These are phyloP conservation scores for Phytophthora tubulina DNA, from an alignment of 352 stramenopile species.

Conservation along the genomic window DNA sequence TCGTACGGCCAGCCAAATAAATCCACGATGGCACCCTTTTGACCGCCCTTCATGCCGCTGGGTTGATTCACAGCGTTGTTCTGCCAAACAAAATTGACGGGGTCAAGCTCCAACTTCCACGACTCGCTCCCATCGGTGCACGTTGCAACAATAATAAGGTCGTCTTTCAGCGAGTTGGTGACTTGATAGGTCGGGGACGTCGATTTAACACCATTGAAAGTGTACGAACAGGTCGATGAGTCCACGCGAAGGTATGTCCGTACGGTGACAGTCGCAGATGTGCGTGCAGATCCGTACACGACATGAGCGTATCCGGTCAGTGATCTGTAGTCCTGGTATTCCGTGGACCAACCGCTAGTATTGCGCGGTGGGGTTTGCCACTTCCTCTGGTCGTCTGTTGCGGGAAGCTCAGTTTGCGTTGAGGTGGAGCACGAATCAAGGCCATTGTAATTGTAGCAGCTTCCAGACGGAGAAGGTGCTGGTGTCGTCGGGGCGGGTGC, in stretches of 20 bases:
- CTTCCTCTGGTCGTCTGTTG: conserved; percentile 42
- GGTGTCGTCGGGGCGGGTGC: conserved; percentile 29
- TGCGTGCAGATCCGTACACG: conserved; percentile 43
- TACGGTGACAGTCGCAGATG: conserved; percentile 51
- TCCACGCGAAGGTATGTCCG: conserved; percentile 45
- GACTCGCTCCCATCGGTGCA: conserved; percentile 34
- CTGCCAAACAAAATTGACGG: conserved; percentile 78
- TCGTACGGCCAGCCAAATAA: conserved; percentile 76
- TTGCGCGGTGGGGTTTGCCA: conserved; percentile 67
- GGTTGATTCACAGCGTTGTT: conserved; percentile 44
- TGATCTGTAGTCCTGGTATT: conserved; percentile 60
- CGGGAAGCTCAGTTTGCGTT: conserved; percentile 26
- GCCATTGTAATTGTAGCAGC: conserved; percentile 49
- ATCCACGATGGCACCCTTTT: conserved; percentile 74
- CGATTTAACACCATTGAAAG: conserved; percentile 45
- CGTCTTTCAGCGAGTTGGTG: conserved; percentile 34
- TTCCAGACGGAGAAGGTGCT: conserved; percentile 29
- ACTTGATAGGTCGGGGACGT: conserved; percentile 34
- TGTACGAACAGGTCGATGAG: conserved; percentile 44
- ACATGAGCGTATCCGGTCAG: conserved; percentile 59
- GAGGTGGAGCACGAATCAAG: conserved; percentile 39
- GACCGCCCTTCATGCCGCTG: conserved; percentile 48
- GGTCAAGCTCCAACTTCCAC: conserved; percentile 54
- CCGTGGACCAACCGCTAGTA: conserved; percentile 30
- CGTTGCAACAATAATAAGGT: conserved; percentile 45